Evolutionary conservation across 768 basidiomycete species (phyloP), one percentile per base, ranked within the genome.

Genomic region (Macrocybe gigantea): DNA sequence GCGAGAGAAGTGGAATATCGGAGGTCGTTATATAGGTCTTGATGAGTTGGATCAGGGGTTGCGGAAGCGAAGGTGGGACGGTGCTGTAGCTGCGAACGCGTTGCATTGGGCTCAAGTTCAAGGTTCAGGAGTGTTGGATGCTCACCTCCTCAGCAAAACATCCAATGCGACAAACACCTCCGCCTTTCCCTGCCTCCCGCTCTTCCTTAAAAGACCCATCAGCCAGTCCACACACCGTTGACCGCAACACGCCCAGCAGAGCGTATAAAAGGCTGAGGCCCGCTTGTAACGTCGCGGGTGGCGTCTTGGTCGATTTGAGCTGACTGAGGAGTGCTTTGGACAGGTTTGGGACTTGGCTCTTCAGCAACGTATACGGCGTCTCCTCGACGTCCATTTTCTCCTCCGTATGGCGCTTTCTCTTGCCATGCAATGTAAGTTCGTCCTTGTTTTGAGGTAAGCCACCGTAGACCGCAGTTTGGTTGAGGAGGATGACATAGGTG

Each of bases 251-350:
- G 7, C 75, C 72, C 47, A 94, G 73, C 38, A 98, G 69, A 10
- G 83, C 74, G 35, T 85, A 74, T 5, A 98, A 71, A 31, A 99
- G 72, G 36, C 73, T 72, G 62, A 96, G 95, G 3, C 91, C 91
- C 13, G 93, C 84, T 59, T 95, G 93, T 5, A 93, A 75, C 0
- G 88, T 88, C 1, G 80, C 64, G 12, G 89, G 75, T 5, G 83
- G 64, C 0, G 89, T 88, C 70, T 90, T 96, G 5, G 84, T 67
- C 0, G 80, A 81, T 60, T 86, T 88, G 46, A 97, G 75, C 64
- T 98, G 95, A 61, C 82, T 85, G 41, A 96, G 73, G 5, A 96
- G 74, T 7, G 82, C 80, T 60, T 90, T 93, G 5, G 89, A 80
- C 36, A 97, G 67, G 0, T 78, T 62, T 9, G 92, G 85, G 4